Evolutionary conservation across 2,329 filamentous ascomycete species (phyloP).

Genomic region (Fusarium sp.): DNA sequence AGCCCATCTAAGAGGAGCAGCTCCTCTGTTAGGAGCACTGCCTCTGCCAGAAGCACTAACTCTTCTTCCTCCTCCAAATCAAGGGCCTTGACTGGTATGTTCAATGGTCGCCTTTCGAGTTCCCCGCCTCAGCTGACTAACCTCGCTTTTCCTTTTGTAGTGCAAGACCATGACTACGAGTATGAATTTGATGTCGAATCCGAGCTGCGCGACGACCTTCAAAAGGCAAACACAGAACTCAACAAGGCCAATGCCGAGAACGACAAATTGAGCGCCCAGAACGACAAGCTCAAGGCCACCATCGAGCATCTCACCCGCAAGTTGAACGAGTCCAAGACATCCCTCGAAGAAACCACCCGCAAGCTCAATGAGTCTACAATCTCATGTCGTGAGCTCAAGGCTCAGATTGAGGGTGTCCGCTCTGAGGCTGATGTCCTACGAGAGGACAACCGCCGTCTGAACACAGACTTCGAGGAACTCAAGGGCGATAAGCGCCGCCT

Average conservation of each 20-base stretch:
- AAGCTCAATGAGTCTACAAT: slow-evolving; percentile 36
- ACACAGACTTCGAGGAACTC: slow-evolving; percentile 42
- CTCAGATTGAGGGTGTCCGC: slow-evolving; percentile 43
- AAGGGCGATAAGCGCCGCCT: slow-evolving; percentile 46
- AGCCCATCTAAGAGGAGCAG: slow-evolving; percentile 45
- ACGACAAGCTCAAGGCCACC: slow-evolving; percentile 45
- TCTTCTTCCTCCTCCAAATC: slow-evolving; percentile 29
- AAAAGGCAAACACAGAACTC: slow-evolving; percentile 46
- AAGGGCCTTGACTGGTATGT: slow-evolving; percentile 43
- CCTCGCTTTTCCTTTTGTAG: slow-evolving; percentile 13
- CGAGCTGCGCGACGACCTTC: slow-evolving; percentile 44
- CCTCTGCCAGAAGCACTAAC: slow-evolving; percentile 25
- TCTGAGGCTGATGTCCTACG: slow-evolving; percentile 44
- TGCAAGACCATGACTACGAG: slow-evolving; percentile 42
- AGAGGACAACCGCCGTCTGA: slow-evolving; percentile 44
- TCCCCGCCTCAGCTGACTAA: slow-evolving; percentile 31
- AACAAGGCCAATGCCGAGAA: slow-evolving; percentile 46
- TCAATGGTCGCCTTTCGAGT: slow-evolving; percentile 24
- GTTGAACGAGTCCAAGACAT: slow-evolving; percentile 44
- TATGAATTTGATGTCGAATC: slow-evolving; percentile 43
- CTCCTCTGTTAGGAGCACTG: slow-evolving; percentile 41
- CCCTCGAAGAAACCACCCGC: slow-evolving; percentile 31
- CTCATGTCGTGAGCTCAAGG: slow-evolving; percentile 43
- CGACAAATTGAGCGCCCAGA: slow-evolving; percentile 46
- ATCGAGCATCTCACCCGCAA: slow-evolving; percentile 48